Base-by-base conservation (phyloP, 805 yeast genomes). In the Candida tallmaniae region DNA sequence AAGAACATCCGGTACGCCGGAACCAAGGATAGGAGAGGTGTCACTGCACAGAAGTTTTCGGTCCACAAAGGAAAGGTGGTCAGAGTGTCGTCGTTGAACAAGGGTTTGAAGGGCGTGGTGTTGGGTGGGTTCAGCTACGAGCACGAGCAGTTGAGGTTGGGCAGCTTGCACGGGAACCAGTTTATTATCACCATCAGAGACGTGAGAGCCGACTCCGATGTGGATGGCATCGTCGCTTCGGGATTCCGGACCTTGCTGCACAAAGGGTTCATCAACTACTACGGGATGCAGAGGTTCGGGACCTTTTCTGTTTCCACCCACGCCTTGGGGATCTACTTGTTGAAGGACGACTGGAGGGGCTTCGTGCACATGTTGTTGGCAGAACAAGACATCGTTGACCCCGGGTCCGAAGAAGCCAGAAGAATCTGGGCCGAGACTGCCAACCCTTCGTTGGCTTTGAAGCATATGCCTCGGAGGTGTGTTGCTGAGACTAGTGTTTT, bases 261-360 rank as follows among this genome's bases (percentile, higher is more conserved):
- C 1, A 66, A 72, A 19, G 99, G 99, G 0, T 93, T 86, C 51
- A 82, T 93, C 44, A 93, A 93, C 58, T 93, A 93, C 54, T 93
- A 74, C 56, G 99, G 99, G n/a, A 82, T 93, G 89, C 99, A 93
- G 65, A 70, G 99, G 52, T 93, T 93, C 56, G 99, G 99, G 19
- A 89, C 98, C 0, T 90, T 87, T 52, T 84, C 96, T 9, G 71
- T 88, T 19, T 86, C 97, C 2, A 89, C 98, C 0, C 97, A 93
- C 58, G 74, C 71, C 20, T 69, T 89, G 35, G 99, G 99, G 31
- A 76, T 75, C 41, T 71, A 71, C 41, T 67, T 90, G 18, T 62
- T 93, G 32, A 68, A 76, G 31, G 76, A 75, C 23, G 78, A 88
- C 37, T 93, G 95, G 88, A 73, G 82, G 47, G 70, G 66, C 10